These are phyloP conservation scores for Alternaria gaisen DNA, from an alignment of 2,329 filamentous ascomycete species.

Conservation along the genomic window DNA sequence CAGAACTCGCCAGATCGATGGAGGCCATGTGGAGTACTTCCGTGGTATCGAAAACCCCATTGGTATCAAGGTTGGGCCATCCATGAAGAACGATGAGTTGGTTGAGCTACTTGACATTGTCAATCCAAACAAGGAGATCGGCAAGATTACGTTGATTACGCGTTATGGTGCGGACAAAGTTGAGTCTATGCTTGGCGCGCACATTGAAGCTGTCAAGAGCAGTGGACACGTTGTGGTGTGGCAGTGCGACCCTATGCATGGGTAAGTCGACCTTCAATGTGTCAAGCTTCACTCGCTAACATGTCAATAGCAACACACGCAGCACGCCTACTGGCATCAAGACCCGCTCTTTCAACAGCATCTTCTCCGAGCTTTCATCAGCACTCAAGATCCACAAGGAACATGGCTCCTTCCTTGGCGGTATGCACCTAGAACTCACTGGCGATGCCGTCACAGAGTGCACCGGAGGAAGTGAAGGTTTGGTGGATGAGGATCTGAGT, in stretches of 20 bases:
- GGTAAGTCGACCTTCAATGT: constrained; percentile 53
- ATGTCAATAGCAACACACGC: constrained; percentile 62
- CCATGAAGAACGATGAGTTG: constrained; percentile 79
- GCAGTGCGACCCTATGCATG: constrained; percentile 99
- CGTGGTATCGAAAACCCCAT: constrained; percentile 95
- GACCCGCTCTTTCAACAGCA: constrained; percentile 89
- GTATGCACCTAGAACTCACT: constrained; percentile 93
- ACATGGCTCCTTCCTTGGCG: constrained; percentile 85
- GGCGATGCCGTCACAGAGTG: constrained; percentile 98
- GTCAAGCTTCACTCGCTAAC: constrained; percentile 16
- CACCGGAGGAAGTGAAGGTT: constrained; percentile 84
- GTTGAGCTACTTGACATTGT: constrained; percentile 82
- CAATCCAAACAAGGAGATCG: constrained; percentile 81
- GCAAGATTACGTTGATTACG: constrained; percentile 96
- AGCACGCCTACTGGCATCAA: constrained; percentile 81
- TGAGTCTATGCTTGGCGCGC: constrained; percentile 75
- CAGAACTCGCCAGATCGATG: constrained; percentile 90
- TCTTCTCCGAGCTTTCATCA: constrained; percentile 84
- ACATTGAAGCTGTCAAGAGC: constrained; percentile 87
- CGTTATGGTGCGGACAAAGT: constrained; percentile 88
- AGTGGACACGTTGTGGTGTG: constrained; percentile 84
- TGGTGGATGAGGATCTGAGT: constrained; percentile 87
- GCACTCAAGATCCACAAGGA: constrained; percentile 86
- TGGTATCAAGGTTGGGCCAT: constrained; percentile 93
- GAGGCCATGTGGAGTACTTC: constrained; percentile 97